Conservation (phyloP, 208 protist species). For the Trypanosoma caninum region DNA sequence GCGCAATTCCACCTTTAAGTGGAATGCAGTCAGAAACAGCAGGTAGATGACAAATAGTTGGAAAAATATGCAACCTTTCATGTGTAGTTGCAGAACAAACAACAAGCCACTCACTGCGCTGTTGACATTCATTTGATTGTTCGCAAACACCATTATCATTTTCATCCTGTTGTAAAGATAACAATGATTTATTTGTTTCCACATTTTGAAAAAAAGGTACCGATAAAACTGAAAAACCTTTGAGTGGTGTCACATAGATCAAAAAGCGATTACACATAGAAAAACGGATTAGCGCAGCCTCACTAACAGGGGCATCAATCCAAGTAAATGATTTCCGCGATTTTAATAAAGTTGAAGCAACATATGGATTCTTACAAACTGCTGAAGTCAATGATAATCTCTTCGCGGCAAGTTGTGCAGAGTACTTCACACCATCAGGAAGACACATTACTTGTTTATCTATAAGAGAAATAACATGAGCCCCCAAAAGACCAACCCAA, state of each 20-base stretch:
- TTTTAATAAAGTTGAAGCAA: not conserved
- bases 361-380: too few relatives aligned
- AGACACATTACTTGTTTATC: slow-evolving; percentile 27
- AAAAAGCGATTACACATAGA: slow-evolving; percentile 25
- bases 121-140: not conserved
- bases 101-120: slow-evolving; percentile 29
- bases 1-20: slow-evolving; percentile 19
- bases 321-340: too few relatives aligned
- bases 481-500: slow-evolving; percentile 22
- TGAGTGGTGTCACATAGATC: slow-evolving; percentile 22
- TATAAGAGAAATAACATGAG: slow-evolving; percentile 23
- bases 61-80: slow-evolving; percentile 21
- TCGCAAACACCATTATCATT: not conserved
- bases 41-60: slow-evolving; percentile 5
- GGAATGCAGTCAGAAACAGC: slow-evolving; percentile 20
- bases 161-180: not conserved
- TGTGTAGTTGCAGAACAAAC: slow-evolving; percentile 22
- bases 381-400: not conserved
- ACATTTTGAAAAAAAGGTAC: too few relatives aligned
- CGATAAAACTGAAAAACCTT: too few relatives aligned
- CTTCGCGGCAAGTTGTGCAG: slow-evolving; percentile 8
- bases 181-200: too few relatives aligned
- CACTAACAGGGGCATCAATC: slow-evolving; percentile 2
- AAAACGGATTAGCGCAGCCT: slow-evolving; percentile 22
- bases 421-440: slow-evolving; percentile 25